phyloP scores from a whole-genome alignment of 768 basidiomycete genomes.

The Scleroderma citrinum region DNA sequence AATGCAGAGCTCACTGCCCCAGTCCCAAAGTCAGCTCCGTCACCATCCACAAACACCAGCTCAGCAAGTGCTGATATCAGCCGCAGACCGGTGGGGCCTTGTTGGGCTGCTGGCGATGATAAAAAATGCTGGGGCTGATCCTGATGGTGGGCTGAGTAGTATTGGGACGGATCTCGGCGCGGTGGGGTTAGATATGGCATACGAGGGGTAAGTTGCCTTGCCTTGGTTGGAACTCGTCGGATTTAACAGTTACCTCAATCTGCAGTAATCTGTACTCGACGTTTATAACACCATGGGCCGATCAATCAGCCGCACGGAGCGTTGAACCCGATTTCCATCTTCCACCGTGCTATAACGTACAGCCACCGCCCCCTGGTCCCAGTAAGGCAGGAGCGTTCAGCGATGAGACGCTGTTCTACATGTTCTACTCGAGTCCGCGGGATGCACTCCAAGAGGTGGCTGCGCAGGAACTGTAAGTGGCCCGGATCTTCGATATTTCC shows the following conservation, averaged over 20 bases:
- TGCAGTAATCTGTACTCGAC: conserved; percentile 76
- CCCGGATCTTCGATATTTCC: conserved; percentile 6
- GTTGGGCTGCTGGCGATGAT: conserved; percentile 81
- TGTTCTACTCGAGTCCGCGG: conserved; percentile 92
- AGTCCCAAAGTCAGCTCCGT: conserved; percentile 29
- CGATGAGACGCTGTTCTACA: conserved; percentile 96
- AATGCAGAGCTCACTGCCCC: conserved; percentile 24
- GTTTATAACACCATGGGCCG: conserved; percentile 96
- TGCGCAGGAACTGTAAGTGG: conserved; percentile 86
- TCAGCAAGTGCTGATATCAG: conserved; percentile 86
- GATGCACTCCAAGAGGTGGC: conserved; percentile 93
- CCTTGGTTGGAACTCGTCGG: conserved; percentile 8
- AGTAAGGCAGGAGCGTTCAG: conserved; percentile 78
- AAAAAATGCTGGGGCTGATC: conserved; percentile 68
- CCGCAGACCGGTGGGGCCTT: conserved; percentile 94
- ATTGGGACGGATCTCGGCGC: conserved; percentile 90
- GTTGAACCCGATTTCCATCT: conserved; percentile 92
- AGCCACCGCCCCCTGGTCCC: conserved; percentile 79
- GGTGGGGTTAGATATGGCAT: conserved; percentile 86
- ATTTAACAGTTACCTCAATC: conserved; percentile 15
- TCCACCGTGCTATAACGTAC: conserved; percentile 89
- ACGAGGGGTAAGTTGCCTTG: conserved; percentile 59
- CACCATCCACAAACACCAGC: conserved; percentile 82
- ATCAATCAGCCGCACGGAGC: conserved; percentile 75
- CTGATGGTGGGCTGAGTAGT: conserved; percentile 74